Evolutionary conservation across 257 asterid genomes (phyloP).

Genomic region (Nyctanthes arbortristis): DNA sequence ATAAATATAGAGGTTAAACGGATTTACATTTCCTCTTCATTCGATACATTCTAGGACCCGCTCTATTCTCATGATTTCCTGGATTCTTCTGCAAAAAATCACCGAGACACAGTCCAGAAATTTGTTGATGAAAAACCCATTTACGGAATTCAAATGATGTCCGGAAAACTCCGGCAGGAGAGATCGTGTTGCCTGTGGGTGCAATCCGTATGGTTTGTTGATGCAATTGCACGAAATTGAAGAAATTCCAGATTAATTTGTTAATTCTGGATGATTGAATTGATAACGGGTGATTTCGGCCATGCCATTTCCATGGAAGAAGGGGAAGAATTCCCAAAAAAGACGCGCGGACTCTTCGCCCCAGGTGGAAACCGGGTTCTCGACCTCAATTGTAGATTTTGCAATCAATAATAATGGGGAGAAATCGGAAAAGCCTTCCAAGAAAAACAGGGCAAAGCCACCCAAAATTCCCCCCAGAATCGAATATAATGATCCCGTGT

Average conservation of each 20-base stretch:
- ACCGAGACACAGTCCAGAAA: not conserved
- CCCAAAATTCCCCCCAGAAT: not conserved
- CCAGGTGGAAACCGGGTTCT: slow-evolving; percentile 79
- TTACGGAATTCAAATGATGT: not conserved
- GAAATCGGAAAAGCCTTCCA: slow-evolving; percentile 45
- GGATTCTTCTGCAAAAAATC: not conserved
- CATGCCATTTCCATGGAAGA: slow-evolving; percentile 81
- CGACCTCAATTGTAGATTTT: slow-evolving; percentile 75
- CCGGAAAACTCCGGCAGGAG: no score
- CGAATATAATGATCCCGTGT: slow-evolving; percentile 9
- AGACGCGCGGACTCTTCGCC: slow-evolving; percentile 63
- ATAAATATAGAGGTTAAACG: not conserved
- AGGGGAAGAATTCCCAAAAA: slow-evolving; percentile 51
- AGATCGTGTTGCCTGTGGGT: no score
- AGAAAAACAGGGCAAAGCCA: slow-evolving; percentile 35
- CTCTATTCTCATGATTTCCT: not conserved
- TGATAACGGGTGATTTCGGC: not conserved
- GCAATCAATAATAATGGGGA: slow-evolving; percentile 73
- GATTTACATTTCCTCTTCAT: not conserved
- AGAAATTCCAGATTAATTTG: not conserved
- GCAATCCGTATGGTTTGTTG: not conserved
- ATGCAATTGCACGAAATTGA: not conserved
- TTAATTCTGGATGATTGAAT: not conserved
- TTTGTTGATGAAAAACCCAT: not conserved
- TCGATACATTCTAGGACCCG: not conserved